These are phyloP conservation scores for Ustilago crameri DNA, from an alignment of 1,284 basidiomycete species.

Conservation along the genomic window DNA sequence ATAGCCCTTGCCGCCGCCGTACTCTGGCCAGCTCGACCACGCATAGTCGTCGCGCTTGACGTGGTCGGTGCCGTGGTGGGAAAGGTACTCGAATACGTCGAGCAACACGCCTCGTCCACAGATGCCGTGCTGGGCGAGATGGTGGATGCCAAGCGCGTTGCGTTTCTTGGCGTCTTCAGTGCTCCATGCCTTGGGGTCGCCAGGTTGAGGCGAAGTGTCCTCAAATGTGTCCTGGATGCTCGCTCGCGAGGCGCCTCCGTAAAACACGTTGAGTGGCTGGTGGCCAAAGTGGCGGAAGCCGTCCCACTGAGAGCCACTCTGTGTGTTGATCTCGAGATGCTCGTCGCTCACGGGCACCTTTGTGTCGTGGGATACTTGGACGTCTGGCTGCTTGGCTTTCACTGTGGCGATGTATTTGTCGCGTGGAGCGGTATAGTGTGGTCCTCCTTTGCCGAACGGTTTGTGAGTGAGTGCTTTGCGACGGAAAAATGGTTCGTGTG, in stretches of 20 bases:
- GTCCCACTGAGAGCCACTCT: constrained; percentile 81
- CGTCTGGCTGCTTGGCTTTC: constrained; percentile 16
- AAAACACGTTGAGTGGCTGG: constrained; percentile 54
- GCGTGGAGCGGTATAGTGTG: constrained; percentile 20
- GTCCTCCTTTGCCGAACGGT: constrained; percentile 42
- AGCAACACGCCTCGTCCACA: constrained; percentile 78
- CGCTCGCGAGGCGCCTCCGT: constrained; percentile 46
- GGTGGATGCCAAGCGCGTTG: constrained; percentile 51
- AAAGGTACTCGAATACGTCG: constrained; percentile 71
- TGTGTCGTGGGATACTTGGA: constrained; percentile 22
- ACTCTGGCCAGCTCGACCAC: constrained; percentile 19
- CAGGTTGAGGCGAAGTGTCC: constrained; percentile 22
- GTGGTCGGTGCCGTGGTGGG: constrained; percentile 26
- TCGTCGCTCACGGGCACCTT: constrained; percentile 59
- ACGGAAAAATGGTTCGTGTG: constrained; percentile 54
- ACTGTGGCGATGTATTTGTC: constrained; percentile 30
- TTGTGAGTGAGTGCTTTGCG: constrained; percentile 47
- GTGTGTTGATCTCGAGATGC: constrained; percentile 74
- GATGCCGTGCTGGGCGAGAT: constrained; percentile 76
- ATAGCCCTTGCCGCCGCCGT: constrained; percentile 46
- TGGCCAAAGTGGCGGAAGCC: constrained; percentile 70
- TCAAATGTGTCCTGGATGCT: constrained; percentile 48
- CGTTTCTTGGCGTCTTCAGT: constrained; percentile 22
- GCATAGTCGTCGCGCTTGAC: constrained; percentile 18
- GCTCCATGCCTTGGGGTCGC: constrained; percentile 26